Evolutionary conservation across 768 basidiomycete species (phyloP), one percentile per base, ranked within the genome.

Genomic region (Kwoniella pini): DNA sequence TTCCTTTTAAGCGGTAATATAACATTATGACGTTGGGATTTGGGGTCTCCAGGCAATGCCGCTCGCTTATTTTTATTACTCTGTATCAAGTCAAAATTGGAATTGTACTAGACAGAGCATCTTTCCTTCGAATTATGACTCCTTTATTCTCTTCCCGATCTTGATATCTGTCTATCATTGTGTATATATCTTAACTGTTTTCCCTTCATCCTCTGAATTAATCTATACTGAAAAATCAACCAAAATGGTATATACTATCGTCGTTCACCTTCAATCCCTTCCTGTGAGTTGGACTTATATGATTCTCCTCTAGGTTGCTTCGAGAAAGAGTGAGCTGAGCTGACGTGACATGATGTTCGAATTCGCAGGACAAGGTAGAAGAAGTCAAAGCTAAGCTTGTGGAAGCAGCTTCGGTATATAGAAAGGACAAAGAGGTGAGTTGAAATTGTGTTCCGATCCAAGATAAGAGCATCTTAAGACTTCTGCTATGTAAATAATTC

Each of bases 201-300:
- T 54, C 46, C 28, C 33, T 48, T 15, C 33, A 10, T 12, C 27
- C 10, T 24, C 19, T 9, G n/a, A 33, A 24, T 15, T n/a, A 22
- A 5, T 30, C 10, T 13, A n/a, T 28, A 31, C 28, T 19, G 38
- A 31, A 33, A 53, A 24, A 39, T 26, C 21, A 3, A 11, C 11
- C 53, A 70, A 24, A 30, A 77, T 77, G 76, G 76, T 77, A 33
- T 77, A 77, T 62, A 77, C 76, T 55, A 77, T 77, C 64, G 72
- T 77, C 64, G 76, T 77, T 46, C 76, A 77, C 58, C 67, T 77
- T 24, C 68, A 77, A 46, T 57, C 69, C n/a, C 62, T 67, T 38
- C 74, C 74, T 31, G 76, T 77, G 48, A 56, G 74, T 60, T 46
- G 21, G 31, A 13, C 27, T 46, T 5, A 10, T 7, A 42, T 11